phyloP scores from a whole-genome alignment of 2,329 filamentous ascomycete species.

The Botrytis fabae region DNA sequence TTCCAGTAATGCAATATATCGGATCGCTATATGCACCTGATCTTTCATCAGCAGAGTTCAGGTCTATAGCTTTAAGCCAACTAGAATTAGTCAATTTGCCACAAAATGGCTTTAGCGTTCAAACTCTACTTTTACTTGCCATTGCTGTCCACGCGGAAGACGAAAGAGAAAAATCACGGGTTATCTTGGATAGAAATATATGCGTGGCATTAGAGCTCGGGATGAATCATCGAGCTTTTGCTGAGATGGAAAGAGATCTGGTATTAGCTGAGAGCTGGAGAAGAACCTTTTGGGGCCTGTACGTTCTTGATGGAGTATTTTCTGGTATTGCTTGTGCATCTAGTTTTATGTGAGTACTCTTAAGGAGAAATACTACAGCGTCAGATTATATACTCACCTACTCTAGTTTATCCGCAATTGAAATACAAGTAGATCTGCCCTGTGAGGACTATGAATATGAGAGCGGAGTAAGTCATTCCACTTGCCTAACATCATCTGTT shows the following conservation, averaged over 20 bases:
- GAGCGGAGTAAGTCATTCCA: slow-evolving; percentile 41
- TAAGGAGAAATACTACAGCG: background rate
- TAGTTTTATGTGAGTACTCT: slow-evolving; percentile 32
- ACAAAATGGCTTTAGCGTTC: slow-evolving; percentile 41
- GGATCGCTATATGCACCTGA: slow-evolving; percentile 43
- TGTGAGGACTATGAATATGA: slow-evolving; percentile 47
- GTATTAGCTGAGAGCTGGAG: slow-evolving; percentile 46
- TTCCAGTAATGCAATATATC: slow-evolving; percentile 43
- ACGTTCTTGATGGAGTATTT: slow-evolving; percentile 37
- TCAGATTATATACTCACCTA: background rate
- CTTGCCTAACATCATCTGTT: slow-evolving; percentile 14
- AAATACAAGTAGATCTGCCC: slow-evolving; percentile 43
- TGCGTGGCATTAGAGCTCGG: slow-evolving; percentile 60
- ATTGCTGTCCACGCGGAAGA: slow-evolving; percentile 43
- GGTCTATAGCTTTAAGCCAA: slow-evolving; percentile 35
- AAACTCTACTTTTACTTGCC: slow-evolving; percentile 43
- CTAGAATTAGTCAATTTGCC: slow-evolving; percentile 37
- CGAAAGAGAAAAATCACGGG: slow-evolving; percentile 34
- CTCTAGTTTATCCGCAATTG: slow-evolving; percentile 35
- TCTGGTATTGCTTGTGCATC: slow-evolving; percentile 29
- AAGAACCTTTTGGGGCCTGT: slow-evolving; percentile 47
- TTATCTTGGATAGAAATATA: slow-evolving; percentile 50
- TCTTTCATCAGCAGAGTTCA: slow-evolving; percentile 40
- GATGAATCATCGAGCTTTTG: slow-evolving; percentile 58
- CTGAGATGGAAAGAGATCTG: slow-evolving; percentile 43